These are phyloP conservation scores for Pseudevernia furfuracea DNA, from an alignment of 495 filamentous ascomycete species.

Conservation along the genomic window DNA sequence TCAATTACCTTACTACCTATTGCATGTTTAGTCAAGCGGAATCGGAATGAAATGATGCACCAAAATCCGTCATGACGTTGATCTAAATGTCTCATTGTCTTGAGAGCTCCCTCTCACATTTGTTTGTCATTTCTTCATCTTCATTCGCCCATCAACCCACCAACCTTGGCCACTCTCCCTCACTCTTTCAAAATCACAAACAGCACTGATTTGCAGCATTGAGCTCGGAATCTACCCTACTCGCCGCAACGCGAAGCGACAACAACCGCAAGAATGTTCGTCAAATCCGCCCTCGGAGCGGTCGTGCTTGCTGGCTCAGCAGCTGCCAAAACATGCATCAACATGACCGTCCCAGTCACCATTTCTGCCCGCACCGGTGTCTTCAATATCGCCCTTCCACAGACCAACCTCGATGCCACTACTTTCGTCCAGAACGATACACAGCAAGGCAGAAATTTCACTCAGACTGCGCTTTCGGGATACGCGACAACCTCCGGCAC, in stretches of 20 bases:
- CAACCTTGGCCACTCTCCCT: not conserved
- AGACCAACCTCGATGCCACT: conserved; percentile 36
- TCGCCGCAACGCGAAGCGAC: too few species aligned
- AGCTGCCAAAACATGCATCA: conserved; percentile 33
- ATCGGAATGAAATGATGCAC: not conserved
- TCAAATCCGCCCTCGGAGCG: conserved; percentile 9
- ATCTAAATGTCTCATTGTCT: not conserved
- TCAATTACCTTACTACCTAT: too few species aligned
- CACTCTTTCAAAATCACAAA: not conserved
- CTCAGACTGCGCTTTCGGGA: conserved; percentile 26
- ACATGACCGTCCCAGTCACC: conserved; percentile 34
- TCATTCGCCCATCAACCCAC: not conserved
- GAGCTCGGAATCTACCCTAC: too few species aligned
- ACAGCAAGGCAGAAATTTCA: conserved; percentile 33
- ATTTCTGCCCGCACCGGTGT: conserved; percentile 34
- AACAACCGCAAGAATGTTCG: not conserved
- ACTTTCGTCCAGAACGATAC: conserved; percentile 33
- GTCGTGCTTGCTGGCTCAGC: conserved; percentile 16
- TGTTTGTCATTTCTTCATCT: not conserved
- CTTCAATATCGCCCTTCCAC: conserved; percentile 31
- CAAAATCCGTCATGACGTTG: not conserved
- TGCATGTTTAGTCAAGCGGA: too few species aligned
- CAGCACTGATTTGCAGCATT: not conserved
- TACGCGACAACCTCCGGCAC: conserved; percentile 29
- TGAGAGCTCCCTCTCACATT: not conserved